Base-by-base conservation (phyloP, 2,329 filamentous ascomycete species). In the Colletotrichum cordylinicola region DNA sequence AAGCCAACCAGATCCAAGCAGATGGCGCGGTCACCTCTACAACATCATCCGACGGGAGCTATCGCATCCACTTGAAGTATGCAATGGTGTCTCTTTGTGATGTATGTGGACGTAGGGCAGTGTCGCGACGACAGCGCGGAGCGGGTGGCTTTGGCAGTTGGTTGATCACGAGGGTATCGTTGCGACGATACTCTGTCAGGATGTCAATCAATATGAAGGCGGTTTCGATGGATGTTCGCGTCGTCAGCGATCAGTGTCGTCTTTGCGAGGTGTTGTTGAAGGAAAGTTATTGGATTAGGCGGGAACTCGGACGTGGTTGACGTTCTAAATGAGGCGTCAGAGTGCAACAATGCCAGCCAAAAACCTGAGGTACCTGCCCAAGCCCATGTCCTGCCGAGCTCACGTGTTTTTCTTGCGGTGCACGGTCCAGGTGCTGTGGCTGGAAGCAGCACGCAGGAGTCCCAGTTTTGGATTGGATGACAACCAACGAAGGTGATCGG, bases 1-100 rank as follows among this genome's bases (percentile, higher is more conserved):
- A 77, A 71, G 74, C 76, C 70, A 70, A 74, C 66, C 76, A 73
- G 62, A 70, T 77, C 74, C 74, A 74, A 74, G 66, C 66, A 77
- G 74, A 77, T 70, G 60, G 67, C 74, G 37, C 31, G 48, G 62
- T 58, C 48, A 56, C 76, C 70, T 39, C 58, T 43, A 64, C 58
- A 48, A 56, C 66, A 77, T 77, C 67, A 76, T 70, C 76, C 74
- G 55, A 48, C 62, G 61, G 55, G 52, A 71, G 43, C 62, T 73
- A 64, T 75, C 68, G 75, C 72, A 66, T 67, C 62, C 62, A 56
- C 67, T 55, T 33, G 48, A 43, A 43, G 43, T 64, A n/a, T 74
- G 60, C 60, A 43, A 61, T 48, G 70, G 39, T 52, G 52, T 21
- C 39, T 74, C 65, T 33, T 56, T 66, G 58, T 61, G 66, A 64